A percentile compares a stretch with the other conserved stretches of the same genome.
These are phyloP conservation scores for Cercospora janseana DNA, from an alignment of 2,329 filamentous ascomycete genomes.

Conservation along the genomic window DNA sequence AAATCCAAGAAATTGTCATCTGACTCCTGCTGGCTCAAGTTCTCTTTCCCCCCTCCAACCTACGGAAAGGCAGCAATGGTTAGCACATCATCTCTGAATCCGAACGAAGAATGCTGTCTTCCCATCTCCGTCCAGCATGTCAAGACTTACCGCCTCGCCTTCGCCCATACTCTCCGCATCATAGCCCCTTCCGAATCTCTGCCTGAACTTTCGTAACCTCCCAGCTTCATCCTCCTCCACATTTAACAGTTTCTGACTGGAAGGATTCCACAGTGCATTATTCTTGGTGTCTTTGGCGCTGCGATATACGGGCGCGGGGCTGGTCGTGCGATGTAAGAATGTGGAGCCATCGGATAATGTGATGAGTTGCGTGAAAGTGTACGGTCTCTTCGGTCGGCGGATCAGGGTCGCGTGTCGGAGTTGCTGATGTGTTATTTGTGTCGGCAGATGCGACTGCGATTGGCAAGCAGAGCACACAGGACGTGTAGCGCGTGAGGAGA, in stretches of 20 bases:
- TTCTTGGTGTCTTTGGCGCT: conserved; percentile 83
- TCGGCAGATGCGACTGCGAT: neutral
- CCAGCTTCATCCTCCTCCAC: conserved; percentile 95
- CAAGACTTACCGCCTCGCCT: conserved; percentile 30
- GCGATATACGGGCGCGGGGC: conserved; percentile 61
- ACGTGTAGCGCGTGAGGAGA: conserved; percentile 21
- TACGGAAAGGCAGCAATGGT: conserved; percentile 31
- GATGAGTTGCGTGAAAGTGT: conserved; percentile 95
- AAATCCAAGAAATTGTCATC: conserved; percentile 59
- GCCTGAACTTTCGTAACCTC: conserved; percentile 78
- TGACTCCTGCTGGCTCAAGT: conserved; percentile 41
- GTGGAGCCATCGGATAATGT: conserved; percentile 88
- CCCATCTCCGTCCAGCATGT: neutral
- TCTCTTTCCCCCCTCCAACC: conserved; percentile 51
- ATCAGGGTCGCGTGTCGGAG: conserved; percentile 81
- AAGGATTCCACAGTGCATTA: conserved; percentile 86
- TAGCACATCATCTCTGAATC: conserved; percentile 9
- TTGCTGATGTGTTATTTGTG: conserved; percentile 46
- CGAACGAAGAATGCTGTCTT: too few relatives aligned
- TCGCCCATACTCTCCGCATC: conserved; percentile 55
- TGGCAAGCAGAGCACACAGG: conserved; percentile 20
- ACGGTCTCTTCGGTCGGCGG: conserved; percentile 82
- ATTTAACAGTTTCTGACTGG: conserved; percentile 74
- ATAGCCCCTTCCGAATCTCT: conserved; percentile 78
- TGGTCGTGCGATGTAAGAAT: conserved; percentile 75